Evolutionary conservation across 345 rosid species (phyloP).

Genomic region (Populus pruinosa): DNA sequence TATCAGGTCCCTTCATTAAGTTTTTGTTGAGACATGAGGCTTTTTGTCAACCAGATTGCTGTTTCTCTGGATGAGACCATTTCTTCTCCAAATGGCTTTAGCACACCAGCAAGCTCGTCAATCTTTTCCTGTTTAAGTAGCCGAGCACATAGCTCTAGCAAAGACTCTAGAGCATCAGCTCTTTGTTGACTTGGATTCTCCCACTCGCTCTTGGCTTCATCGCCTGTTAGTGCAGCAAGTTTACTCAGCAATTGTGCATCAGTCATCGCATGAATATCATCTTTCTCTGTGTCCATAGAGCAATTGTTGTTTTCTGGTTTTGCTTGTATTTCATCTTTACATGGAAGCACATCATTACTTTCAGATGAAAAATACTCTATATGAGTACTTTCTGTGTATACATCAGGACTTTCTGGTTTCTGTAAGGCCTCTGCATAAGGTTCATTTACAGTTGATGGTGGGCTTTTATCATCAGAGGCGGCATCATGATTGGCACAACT

Average conservation of each 20-base stretch:
- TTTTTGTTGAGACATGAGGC: conserved; percentile 81
- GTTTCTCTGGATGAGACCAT: conserved; percentile 91
- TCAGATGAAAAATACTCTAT: conserved; percentile 30
- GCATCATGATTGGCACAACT: conserved; percentile 11
- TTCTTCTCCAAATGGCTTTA: conserved; percentile 90
- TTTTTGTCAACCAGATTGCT: conserved; percentile 92
- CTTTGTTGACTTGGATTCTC: conserved; percentile 69
- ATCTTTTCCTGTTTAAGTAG: conserved; percentile 81
- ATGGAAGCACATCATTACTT: conserved; percentile 20
- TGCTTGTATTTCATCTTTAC: conserved; percentile 19
- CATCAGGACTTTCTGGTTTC: conserved; percentile 28
- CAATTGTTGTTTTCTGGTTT: conserved; percentile 26
- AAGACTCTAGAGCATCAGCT: conserved; percentile 86
- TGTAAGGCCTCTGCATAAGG: conserved; percentile 26
- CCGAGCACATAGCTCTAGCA: conserved; percentile 86
- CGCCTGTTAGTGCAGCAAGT: conserved; percentile 45
- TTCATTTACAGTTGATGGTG: conserved; percentile 24
- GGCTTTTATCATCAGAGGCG: conserved; percentile 23
- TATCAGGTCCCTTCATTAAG: conserved; percentile 48
- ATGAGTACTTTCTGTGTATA: conserved; percentile 28
- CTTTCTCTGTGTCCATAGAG: conserved; percentile 32
- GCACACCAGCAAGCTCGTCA: conserved; percentile 84
- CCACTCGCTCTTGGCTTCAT: conserved; percentile 42
- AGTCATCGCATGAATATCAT: conserved; percentile 25
- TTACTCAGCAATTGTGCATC: conserved; percentile 44